These are phyloP conservation scores for Fusarium protoensiforme DNA, from an alignment of 2,329 filamentous ascomycete genomes.

Conservation along the genomic window DNA sequence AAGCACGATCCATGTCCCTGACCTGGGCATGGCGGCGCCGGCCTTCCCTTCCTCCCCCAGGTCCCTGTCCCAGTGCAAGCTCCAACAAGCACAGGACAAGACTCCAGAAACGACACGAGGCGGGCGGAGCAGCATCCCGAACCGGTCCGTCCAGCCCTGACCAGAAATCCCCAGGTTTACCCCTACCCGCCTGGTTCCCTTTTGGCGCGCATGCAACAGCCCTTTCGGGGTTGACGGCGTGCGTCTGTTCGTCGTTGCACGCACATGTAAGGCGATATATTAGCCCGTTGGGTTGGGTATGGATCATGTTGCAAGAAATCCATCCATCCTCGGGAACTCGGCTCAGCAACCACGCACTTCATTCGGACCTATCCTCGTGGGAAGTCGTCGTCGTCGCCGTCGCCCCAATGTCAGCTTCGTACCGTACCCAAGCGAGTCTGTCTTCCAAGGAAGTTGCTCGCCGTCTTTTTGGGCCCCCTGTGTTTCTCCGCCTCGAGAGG, in stretches of 20 bases:
- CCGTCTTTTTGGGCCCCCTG: background rate
- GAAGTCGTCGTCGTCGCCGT: no score
- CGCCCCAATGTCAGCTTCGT: background rate
- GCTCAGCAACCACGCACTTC: background rate
- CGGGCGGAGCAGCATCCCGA: constrained; percentile 37
- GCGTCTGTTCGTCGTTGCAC: background rate
- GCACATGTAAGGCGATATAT: background rate
- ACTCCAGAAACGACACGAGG: constrained; percentile 27
- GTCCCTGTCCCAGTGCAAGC: constrained; percentile 11
- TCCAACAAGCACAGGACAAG: background rate
- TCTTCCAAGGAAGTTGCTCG: background rate
- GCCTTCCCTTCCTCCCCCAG: no score
- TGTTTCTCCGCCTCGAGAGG: background rate
- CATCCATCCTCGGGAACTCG: background rate
- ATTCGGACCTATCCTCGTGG: background rate
- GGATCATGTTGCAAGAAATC: background rate
- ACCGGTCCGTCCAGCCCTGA: constrained; percentile 32
- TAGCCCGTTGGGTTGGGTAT: background rate
- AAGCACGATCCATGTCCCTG: background rate
- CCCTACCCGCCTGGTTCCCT: constrained; percentile 15
- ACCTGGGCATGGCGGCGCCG: no score
- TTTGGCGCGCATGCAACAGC: background rate
- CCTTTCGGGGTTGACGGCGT: background rate
- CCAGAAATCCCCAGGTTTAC: constrained; percentile 33
- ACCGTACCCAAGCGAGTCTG: background rate